Evolutionary conservation across 2,329 filamentous ascomycete species (phyloP).

Genomic region (Plectosphaerella sp.): DNA sequence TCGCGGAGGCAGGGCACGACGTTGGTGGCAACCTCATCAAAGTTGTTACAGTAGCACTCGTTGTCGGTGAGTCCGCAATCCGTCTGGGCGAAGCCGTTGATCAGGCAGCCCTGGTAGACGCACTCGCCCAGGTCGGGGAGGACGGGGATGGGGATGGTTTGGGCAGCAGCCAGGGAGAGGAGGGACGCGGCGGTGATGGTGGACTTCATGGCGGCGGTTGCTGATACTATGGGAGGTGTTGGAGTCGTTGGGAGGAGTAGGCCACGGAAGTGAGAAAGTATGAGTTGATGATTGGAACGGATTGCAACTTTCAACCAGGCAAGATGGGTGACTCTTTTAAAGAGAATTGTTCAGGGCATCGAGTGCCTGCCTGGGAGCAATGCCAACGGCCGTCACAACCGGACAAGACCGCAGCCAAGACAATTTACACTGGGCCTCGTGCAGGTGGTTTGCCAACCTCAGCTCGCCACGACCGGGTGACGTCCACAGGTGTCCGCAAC

Average conservation of each 20-base stretch:
- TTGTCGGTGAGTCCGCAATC: background rate
- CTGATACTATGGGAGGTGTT: background rate
- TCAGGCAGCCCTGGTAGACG: background rate
- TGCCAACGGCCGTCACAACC: background rate
- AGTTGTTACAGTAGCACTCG: background rate
- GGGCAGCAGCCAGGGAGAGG: background rate
- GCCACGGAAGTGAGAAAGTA: background rate
- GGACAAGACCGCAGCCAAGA: too few species aligned
- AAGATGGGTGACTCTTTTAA: background rate
- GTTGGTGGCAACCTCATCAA: background rate
- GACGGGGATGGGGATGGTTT: background rate
- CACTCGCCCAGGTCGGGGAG: background rate
- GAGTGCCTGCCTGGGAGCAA: background rate
- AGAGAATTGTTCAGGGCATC: background rate
- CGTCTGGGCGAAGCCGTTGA: background rate
- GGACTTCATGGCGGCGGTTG: background rate
- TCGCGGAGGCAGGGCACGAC: background rate
- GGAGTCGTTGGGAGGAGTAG: background rate
- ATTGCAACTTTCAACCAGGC: background rate
- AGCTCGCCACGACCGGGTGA: background rate
- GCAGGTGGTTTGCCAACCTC: background rate
- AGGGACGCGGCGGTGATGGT: background rate
- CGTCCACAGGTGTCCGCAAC: background rate
- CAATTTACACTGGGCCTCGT: too few species aligned
- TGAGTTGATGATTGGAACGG: background rate